Conservation (phyloP, 2,329 filamentous ascomycete genomes). For the Colletotrichum sp. region DNA sequence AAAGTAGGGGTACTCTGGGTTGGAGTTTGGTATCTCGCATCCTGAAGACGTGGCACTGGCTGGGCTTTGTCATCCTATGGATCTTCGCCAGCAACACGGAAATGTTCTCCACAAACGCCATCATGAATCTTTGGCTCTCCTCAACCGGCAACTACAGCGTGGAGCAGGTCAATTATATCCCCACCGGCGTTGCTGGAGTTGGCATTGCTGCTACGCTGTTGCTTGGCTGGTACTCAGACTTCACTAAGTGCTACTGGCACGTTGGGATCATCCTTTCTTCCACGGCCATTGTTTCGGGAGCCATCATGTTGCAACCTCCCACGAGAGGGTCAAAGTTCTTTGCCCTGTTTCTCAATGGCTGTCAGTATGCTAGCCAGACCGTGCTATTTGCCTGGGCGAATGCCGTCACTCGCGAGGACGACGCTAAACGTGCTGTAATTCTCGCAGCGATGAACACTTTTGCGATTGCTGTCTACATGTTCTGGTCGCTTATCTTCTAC, state of each 20-base stretch:
- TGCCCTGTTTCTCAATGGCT: background rate
- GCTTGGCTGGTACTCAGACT: background rate
- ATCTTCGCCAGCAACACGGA: background rate
- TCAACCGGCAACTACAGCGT: background rate
- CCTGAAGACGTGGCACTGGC: background rate
- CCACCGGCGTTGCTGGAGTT: background rate
- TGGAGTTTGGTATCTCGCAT: background rate
- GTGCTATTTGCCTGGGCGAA: background rate
- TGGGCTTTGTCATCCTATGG: background rate
- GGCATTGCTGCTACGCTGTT: background rate
- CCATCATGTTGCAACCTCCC: background rate
- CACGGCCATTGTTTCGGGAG: background rate
- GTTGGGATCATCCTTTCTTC: background rate
- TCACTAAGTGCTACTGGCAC: background rate
- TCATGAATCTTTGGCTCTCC: background rate
- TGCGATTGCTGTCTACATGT: background rate
- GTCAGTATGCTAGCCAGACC: background rate
- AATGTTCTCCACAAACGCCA: background rate
- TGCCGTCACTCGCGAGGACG: background rate
- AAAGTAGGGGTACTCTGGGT: background rate
- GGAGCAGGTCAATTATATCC: background rate
- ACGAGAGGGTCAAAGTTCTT: background rate
- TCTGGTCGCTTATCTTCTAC: background rate
- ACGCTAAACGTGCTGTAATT: background rate
- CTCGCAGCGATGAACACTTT: background rate